Evolutionary conservation across 2,329 filamentous ascomycete species (phyloP), one percentile per base, ranked within the genome.

Genomic region (Fusarium tjaetaba): DNA sequence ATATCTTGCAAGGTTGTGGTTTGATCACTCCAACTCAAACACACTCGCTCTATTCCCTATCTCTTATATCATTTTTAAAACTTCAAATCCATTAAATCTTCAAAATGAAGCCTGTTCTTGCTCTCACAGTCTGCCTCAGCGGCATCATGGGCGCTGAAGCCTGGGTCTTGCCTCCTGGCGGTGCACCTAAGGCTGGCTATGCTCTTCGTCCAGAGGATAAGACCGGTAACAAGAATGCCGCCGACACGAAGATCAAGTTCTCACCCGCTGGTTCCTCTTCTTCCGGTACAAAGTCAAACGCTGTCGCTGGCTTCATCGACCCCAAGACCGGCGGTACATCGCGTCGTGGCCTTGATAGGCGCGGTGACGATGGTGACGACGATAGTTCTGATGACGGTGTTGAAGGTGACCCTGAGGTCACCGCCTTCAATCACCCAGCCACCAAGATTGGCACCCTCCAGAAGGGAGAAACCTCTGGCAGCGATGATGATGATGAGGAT

Each of bases 51-150:
- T 46, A 38, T 46, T 38, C 24, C 38, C 13, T 36, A 15, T 18
- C 30, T 28, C 16, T 18, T 20, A 26, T 13, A 20, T n/a, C 56
- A 53, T 16, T 11, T 22, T 16, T 36, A 9, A 34, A 15, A 14
- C 32, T 15, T 34, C 32, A 34, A 7, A 7, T 34, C 32, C 32
- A 15, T 15, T 26, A 8, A 24, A 46, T 1, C 8, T 42, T 22
- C 34, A 69, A 10, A 13, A 69, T 69, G 66, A 69, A 69, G 58
- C 43, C 49, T 24, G 39, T 41, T 15, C 14, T 38, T 43, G 65
- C 66, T 24, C 22, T 69, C 9, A 32, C 66, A 22, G 11, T 69
- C 22, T 55, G 57, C 58, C 60, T 69, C 24, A 41, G 36, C 5
- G 16, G 61, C 43, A 36, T 60, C 4, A n/a, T 68, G 14, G 65